Percentiles rank a stretch among this genome's conserved stretches.
These are phyloP conservation scores for Curvularia spicifera DNA, from an alignment of 2,329 filamentous ascomycete genomes.

Conservation along the genomic window DNA sequence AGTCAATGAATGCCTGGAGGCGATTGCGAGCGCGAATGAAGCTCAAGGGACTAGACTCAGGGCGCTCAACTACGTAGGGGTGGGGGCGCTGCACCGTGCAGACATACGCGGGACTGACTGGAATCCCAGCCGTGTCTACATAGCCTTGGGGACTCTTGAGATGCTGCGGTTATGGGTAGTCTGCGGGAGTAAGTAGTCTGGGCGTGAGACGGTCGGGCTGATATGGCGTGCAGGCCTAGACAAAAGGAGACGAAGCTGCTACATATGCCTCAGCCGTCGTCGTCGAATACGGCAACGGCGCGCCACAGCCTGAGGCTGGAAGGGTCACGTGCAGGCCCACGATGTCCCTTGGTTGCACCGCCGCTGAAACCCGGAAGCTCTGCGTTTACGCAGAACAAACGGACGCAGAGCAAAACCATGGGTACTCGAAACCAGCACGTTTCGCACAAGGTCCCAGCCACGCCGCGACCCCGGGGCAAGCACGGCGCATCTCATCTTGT, in stretches of 20 bases:
- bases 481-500: constrained; percentile 5
- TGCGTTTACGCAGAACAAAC: constrained; percentile 5
- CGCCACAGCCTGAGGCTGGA: constrained; percentile 12
- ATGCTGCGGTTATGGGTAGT: background rate
- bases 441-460: background rate
- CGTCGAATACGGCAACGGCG: constrained; percentile 2
- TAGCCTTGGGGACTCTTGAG: constrained; percentile 8
- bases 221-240: background rate
- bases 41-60: constrained; percentile 28
- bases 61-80: constrained; percentile 21
- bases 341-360: background rate
- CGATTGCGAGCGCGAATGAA: constrained; percentile 28
- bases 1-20: constrained; percentile 28
- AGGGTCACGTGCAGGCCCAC: constrained; percentile 5
- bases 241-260: constrained; percentile 1
- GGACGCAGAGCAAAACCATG: background rate
- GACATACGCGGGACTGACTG: background rate
- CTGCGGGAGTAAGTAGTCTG: background rate
- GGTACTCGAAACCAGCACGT: background rate
- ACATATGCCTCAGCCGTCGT: constrained; percentile 14
- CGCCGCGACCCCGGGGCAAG: background rate
- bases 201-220: background rate
- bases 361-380: background rate
- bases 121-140: constrained; percentile 9
- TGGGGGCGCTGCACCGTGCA: constrained; percentile 24